Base-by-base conservation (phyloP, 2,329 filamentous ascomycete genomes). In the Penicillium sp. region DNA sequence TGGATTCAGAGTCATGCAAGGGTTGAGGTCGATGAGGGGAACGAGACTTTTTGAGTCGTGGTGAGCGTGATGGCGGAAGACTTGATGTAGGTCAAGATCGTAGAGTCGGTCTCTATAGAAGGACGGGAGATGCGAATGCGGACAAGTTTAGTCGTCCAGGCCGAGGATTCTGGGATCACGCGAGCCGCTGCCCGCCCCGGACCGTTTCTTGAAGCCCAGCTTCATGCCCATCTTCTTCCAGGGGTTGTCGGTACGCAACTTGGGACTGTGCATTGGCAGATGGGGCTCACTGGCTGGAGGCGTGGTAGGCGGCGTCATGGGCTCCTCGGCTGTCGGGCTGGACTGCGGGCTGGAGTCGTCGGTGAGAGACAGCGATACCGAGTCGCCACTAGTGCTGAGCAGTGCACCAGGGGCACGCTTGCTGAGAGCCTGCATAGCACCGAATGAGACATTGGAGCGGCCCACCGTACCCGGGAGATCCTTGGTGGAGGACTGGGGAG, bases 211-310 rank as follows among this genome's bases (percentile, higher is more conserved):
- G 44, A 67, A 69, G 10, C 66, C 67, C 37, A 76, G 55, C 53
- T 72, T 74, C 62, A 72, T 69, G 3, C 71, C 71, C 70, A 74
- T 73, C 50, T 74, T 75, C 57, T 73, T 75, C 72, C 72, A 76
- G 4, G 71, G 67, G 50, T 73, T 72, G 34, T 75, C 68, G 44
- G 65, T 56, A 45, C 68, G 64, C 43, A 54, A 52, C 53, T 68
- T 65, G n/a, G 68, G 65, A 43, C 65, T 71, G 30, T 61, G 52
- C 28, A 58, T 44, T 30, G 57, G 41, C 38, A 59, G 44, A 43
- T 61, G 39, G 26, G 60, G 49, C 33, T 75, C 72, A 21, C 67
- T 71, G 13, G 67, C 69, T 2, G 73, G 72, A 8, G 73, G 73
- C 4, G 73, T 76, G 14, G 70, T 74, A 2, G 73, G 73, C 10